Conservation (phyloP, 2,329 filamentous ascomycete species). For the Talaromyces amestolkiae region DNA sequence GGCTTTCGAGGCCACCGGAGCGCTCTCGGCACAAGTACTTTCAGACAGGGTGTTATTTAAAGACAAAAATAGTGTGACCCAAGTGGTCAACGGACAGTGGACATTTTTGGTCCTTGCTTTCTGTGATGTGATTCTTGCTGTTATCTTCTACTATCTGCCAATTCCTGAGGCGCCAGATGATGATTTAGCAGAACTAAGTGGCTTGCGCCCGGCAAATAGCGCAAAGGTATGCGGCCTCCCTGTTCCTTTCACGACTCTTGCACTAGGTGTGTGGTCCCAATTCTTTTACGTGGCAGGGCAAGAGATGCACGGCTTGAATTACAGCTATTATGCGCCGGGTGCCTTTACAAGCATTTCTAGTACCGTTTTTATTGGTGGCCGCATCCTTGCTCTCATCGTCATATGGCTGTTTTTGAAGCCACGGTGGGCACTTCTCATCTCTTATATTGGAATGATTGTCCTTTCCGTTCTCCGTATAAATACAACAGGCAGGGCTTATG, state of each 20-base stretch:
- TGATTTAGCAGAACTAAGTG: slow-evolving; percentile 56
- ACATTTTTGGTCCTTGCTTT: slow-evolving; percentile 63
- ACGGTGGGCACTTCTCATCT: slow-evolving; percentile 54
- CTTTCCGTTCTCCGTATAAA: slow-evolving; percentile 54
- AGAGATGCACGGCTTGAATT: slow-evolving; percentile 36
- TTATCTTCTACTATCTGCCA: slow-evolving; percentile 61
- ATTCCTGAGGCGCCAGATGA: slow-evolving; percentile 61
- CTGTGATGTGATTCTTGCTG: slow-evolving; percentile 55
- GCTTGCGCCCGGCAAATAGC: slow-evolving; percentile 51
- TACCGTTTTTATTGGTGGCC: slow-evolving; percentile 33
- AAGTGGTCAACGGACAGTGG: slow-evolving; percentile 62
- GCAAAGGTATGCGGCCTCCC: slow-evolving; percentile 45
- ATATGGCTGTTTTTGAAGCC: slow-evolving; percentile 55
- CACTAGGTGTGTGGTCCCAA: slow-evolving; percentile 53
- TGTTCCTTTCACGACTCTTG: slow-evolving; percentile 57
- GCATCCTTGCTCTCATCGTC: slow-evolving; percentile 55
- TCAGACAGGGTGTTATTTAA: slow-evolving; percentile 47
- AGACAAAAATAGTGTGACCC: slow-evolving; percentile 42
- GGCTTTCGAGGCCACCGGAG: slow-evolving; percentile 58
- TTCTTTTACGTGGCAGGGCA: slow-evolving; percentile 62
- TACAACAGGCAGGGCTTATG: slow-evolving; percentile 42
- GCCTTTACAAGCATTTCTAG: neutral
- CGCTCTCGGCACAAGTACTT: slow-evolving; percentile 57
- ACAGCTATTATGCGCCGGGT: neutral
- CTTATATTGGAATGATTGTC: slow-evolving; percentile 54